phyloP scores from a whole-genome alignment of 495 filamentous ascomycete genomes.

The Podospora pseudocomata region DNA sequence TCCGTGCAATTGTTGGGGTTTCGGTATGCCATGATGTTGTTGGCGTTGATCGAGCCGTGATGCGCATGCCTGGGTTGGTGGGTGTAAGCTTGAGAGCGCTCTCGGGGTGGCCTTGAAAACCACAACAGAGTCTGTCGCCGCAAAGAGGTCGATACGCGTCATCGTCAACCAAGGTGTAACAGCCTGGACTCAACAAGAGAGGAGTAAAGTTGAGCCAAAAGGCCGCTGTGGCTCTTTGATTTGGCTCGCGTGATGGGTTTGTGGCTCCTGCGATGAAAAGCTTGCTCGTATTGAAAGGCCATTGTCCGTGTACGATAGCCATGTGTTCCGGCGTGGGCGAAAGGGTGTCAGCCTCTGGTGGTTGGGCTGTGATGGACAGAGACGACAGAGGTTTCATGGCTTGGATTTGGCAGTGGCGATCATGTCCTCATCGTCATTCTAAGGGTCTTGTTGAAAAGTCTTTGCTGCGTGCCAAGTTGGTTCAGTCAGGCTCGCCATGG shows the following conservation, averaged over 20 bases:
- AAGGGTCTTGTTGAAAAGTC: neutral
- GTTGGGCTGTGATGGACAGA: neutral
- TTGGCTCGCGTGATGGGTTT: neutral
- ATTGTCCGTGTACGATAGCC: neutral
- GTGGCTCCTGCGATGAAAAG: neutral
- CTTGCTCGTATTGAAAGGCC: neutral
- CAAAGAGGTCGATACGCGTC: neutral
- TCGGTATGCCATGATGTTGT: neutral
- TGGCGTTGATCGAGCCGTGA: neutral
- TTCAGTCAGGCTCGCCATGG: neutral
- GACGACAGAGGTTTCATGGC: neutral
- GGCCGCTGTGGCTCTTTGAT: neutral
- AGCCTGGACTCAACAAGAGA: neutral
- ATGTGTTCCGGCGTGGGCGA: neutral
- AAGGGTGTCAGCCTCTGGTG: neutral
- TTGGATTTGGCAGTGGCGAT: constrained; percentile 8
- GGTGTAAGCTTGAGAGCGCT: neutral
- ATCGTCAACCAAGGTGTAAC: neutral
- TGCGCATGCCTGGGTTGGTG: neutral
- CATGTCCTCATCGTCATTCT: neutral
- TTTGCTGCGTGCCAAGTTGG: neutral
- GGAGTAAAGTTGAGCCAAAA: neutral
- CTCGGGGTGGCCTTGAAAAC: neutral
- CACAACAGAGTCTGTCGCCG: neutral
- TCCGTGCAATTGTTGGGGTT: neutral